Base-by-base conservation (phyloP, 208 protist species). In the Leishmania arabica region DNA sequence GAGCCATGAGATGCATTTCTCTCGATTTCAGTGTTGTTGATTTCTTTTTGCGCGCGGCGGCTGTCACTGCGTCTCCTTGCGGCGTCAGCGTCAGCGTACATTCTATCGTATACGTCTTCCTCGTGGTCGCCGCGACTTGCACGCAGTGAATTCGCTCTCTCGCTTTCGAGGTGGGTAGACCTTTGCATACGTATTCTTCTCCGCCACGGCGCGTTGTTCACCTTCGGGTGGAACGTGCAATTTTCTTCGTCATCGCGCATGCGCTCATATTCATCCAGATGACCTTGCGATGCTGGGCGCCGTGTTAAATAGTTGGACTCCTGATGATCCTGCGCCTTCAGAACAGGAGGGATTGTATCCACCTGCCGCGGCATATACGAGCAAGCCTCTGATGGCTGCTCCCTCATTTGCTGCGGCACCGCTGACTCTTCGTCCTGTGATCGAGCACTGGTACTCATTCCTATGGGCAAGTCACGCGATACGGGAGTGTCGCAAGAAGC, bases 181-280 rank as follows among this genome's bases (percentile, higher is more conserved):
- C 34, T 74, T 65, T 51, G 66, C 17, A 68, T 34, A 27, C 79
- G 37, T 5, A 17, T 58, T 42, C 49, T 56, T 42, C 64, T 66
- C 8, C 34, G 49, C 62, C 53, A 34, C 6, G 79, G 62, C 27
- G 75, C 40, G 47, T 85, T 70, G 77, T 81, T 75, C 17, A 90
- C 81, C n/a, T 56, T 65, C 17, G 85, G 87, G 1, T 90, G 85
- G 83, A 91, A 89, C 1, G 83, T 91, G 78, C 85, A 92, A 49
- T 92, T 82, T 27, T 78, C 82, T 17, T 88, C 82, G 0, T 84
- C 87, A 24, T 88, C 84, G 24, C 68, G 51, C 9, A 76, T 6
- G 24, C 69, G 42, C 62, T 81, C 66, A 40, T 81, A 74, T 7
- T 77, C 79, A 1, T 77, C 82, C 5, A 56, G 40, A 3, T 72